Evolutionary conservation across 2,329 filamentous ascomycete species (phyloP).

Genomic region (Bipolaris gigantea): DNA sequence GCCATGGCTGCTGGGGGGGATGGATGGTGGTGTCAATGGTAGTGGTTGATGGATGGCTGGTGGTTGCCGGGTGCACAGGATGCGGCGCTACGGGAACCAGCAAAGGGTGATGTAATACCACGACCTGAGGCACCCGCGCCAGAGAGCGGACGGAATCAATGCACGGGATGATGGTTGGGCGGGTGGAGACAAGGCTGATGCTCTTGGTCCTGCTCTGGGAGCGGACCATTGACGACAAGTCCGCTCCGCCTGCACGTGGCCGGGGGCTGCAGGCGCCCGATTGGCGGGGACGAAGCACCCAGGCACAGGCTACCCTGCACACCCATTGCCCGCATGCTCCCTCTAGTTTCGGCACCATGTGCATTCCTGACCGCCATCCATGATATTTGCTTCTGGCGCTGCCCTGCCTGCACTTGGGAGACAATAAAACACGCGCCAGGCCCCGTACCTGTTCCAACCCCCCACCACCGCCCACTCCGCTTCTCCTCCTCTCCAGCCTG

Average conservation of each 20-base stretch:
- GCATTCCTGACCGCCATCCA: constrained; percentile 24
- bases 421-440: constrained; percentile 6
- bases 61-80: constrained; percentile 2
- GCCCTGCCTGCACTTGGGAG: constrained; percentile 10
- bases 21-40: constrained; percentile 1
- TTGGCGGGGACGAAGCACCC: neutral
- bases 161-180: neutral
- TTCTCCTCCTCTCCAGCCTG: neutral
- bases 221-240: constrained; percentile 20
- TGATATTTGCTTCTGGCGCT: constrained; percentile 18
- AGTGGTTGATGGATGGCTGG: constrained; percentile 2
- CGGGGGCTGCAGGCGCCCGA: neutral
- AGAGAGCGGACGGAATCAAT: neutral
- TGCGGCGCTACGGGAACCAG: constrained; percentile 1
- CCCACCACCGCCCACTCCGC: constrained; percentile 6
- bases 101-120: neutral
- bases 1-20: constrained; percentile 29
- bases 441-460: neutral
- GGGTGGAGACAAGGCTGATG: constrained; percentile 16
- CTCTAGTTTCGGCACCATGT: constrained; percentile 16
- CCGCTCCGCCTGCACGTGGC: constrained; percentile 2
- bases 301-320: neutral
- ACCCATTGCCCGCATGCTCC: constrained; percentile 17
- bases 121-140: neutral
- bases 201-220: constrained; percentile 9